These are phyloP conservation scores for Boletus bicolor DNA, from an alignment of 768 basidiomycete genomes.

Conservation along the genomic window DNA sequence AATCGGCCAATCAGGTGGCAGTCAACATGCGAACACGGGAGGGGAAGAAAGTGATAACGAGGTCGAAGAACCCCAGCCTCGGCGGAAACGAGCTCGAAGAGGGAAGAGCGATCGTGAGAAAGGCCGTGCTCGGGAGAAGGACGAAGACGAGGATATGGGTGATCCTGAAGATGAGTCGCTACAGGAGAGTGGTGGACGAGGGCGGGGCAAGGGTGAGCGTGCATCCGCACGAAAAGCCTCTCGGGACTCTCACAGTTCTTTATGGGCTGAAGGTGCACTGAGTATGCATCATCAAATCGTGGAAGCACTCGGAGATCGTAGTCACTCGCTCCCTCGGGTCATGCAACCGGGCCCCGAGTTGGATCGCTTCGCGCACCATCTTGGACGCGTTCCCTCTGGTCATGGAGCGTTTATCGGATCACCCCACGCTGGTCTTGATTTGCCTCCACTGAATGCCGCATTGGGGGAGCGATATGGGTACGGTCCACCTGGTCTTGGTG, in stretches of 20 bases:
- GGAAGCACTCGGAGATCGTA: slow-evolving; percentile 33
- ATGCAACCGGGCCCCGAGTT: slow-evolving; percentile 30
- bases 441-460: slow-evolving; percentile 55
- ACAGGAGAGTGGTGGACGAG: slow-evolving; percentile 30
- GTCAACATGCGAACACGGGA: slow-evolving; percentile 34
- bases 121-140: slow-evolving; percentile 35
- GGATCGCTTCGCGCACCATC: slow-evolving; percentile 34
- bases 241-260: slow-evolving; percentile 34
- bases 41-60: slow-evolving; percentile 43
- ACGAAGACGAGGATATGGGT: slow-evolving; percentile 51
- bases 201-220: slow-evolving; percentile 37
- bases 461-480: slow-evolving; percentile 38
- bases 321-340: slow-evolving; percentile 33
- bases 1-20: slow-evolving; percentile 56
- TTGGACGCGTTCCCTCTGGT: slow-evolving; percentile 34
- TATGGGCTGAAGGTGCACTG: slow-evolving; percentile 34
- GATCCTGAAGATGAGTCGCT: slow-evolving; percentile 36
- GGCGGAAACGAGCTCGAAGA: slow-evolving; percentile 55
- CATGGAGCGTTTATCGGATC: slow-evolving; percentile 36
- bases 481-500: slow-evolving; percentile 31
- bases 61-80: slow-evolving; percentile 46
- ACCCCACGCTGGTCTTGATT: slow-evolving; percentile 51
- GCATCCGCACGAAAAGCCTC: slow-evolving; percentile 35
- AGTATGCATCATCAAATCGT: slow-evolving; percentile 35
- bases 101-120: slow-evolving; percentile 36